phyloP scores from a whole-genome alignment of 306 rosid genomes.

The Delonix regia region DNA sequence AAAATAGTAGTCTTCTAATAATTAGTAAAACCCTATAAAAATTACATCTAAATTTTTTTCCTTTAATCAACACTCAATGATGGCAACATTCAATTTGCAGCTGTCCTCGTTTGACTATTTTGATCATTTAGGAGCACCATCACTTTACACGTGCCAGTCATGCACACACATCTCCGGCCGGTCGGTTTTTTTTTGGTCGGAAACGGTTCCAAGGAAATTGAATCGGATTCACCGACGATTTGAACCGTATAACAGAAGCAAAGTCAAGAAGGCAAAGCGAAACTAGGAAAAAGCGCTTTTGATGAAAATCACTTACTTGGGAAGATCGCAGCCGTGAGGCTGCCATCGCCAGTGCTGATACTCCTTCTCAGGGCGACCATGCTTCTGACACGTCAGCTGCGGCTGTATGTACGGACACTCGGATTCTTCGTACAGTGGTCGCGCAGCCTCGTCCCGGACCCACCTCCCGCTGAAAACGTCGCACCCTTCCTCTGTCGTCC shows the following conservation, averaged over 20 bases:
- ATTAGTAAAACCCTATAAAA: too few species aligned
- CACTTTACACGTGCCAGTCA: background rate
- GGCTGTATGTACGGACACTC: conserved; percentile 99
- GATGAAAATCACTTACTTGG: conserved; percentile 51
- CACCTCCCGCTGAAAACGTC: conserved; percentile 81
- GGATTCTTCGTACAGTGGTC: conserved; percentile 83
- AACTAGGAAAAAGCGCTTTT: background rate
- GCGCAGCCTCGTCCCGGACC: conserved; percentile 73
- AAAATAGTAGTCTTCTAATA: too few species aligned
- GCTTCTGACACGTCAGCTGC: conserved; percentile 83
- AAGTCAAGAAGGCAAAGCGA: background rate
- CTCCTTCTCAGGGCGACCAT: conserved; percentile 80
- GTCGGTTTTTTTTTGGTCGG: background rate
- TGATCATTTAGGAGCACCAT: background rate
- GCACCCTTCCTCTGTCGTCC: conserved; percentile 61
- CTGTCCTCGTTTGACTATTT: background rate
- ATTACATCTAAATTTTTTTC: too few species aligned
- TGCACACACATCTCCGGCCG: background rate
- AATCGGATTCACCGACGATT: conserved; percentile 33
- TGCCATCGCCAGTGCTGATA: conserved; percentile 92
- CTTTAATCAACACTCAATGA: too few species aligned
- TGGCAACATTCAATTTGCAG: background rate
- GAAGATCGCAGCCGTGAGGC: conserved; percentile 85
- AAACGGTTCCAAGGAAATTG: background rate
- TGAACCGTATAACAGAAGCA: background rate